Evolutionary conservation across 2,329 filamentous ascomycete species (phyloP).

Genomic region (Cryphonectria nitschkei): DNA sequence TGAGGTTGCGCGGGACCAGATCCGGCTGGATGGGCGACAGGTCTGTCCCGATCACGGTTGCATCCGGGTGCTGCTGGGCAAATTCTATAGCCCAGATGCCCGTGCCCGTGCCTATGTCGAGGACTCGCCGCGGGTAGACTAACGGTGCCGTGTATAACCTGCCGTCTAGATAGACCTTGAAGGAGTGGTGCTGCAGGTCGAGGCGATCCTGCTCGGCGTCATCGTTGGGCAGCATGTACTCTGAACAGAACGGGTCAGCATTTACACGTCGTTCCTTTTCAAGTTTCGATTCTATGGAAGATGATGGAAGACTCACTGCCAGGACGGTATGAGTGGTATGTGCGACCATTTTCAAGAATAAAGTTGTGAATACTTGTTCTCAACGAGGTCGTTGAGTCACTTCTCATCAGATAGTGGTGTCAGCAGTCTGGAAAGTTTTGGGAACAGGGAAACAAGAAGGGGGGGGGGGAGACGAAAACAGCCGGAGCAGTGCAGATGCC

Average conservation of each 20-base stretch:
- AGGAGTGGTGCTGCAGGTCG: constrained; percentile 45
- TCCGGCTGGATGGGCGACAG: constrained; percentile 48
- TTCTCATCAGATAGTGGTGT: constrained; percentile 29
- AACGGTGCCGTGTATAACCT: constrained; percentile 51
- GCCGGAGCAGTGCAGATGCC: too few relatives aligned
- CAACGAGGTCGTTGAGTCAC: constrained; percentile 37
- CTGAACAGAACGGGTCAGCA: constrained; percentile 25
- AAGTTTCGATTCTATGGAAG: not conserved
- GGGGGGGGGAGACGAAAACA: too few relatives aligned
- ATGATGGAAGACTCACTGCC: constrained; percentile 34
- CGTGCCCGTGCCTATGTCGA: constrained; percentile 53
- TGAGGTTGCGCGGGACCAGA: constrained; percentile 54
- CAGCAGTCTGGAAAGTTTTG: not conserved
- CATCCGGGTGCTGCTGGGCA: constrained; percentile 44
- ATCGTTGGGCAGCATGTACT: constrained; percentile 40
- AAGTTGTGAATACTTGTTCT: constrained; percentile 36
- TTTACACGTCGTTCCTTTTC: not conserved
- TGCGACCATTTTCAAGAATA: constrained; percentile 37
- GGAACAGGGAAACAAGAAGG: too few relatives aligned
- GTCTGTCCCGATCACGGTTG: constrained; percentile 47
- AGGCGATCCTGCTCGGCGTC: constrained; percentile 39
- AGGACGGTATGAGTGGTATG: constrained; percentile 39
- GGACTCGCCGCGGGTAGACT: constrained; percentile 43
- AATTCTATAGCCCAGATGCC: constrained; percentile 56
- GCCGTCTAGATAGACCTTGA: constrained; percentile 45